These are phyloP conservation scores for Pythium utonaiense DNA, from an alignment of 352 stramenopile species.

Conservation along the genomic window DNA sequence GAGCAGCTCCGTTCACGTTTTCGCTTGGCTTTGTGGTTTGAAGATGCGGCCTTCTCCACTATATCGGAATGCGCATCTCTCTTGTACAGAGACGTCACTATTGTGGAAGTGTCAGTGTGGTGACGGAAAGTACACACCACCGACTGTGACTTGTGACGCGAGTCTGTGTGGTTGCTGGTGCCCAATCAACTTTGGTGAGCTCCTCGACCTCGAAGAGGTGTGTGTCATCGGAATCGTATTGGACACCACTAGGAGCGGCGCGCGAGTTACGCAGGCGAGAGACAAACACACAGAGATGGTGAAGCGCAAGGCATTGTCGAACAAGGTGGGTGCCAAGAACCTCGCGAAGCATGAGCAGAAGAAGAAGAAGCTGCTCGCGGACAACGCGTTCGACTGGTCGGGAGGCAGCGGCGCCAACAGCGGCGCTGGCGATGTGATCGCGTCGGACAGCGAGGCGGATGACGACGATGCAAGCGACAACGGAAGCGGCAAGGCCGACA, in stretches of 20 bases:
- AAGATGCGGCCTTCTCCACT: slow-evolving; percentile 6
- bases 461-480: slow-evolving; percentile 27
- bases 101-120: background rate
- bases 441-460: slow-evolving; percentile 68
- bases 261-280: too few species aligned
- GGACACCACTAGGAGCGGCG: background rate
- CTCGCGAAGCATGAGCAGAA: slow-evolving; percentile 38
- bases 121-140: slow-evolving; percentile 4
- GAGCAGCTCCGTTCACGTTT: slow-evolving; percentile 1
- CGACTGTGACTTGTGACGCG: slow-evolving; percentile 4
- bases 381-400: slow-evolving; percentile 82
- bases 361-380: slow-evolving; percentile 56
- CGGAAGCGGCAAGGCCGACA: slow-evolving; percentile 37
- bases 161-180: slow-evolving; percentile 25
- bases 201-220: slow-evolving; percentile 18
- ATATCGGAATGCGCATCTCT: slow-evolving; percentile 6
- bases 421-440: slow-evolving; percentile 48
- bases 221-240: slow-evolving; percentile 13
- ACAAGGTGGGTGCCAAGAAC: slow-evolving; percentile 24
- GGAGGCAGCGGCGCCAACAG: slow-evolving; percentile 19
- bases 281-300: slow-evolving; percentile 29
- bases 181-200: slow-evolving; percentile 15
- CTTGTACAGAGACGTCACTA: slow-evolving; percentile 17
- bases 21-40: slow-evolving; percentile 7
- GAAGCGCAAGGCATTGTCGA: slow-evolving; percentile 47